Percentiles rank a stretch among this genome's conserved stretches.
Conservation (phyloP, 495 filamentous ascomycete species). For the Podospora anserina region DNA sequence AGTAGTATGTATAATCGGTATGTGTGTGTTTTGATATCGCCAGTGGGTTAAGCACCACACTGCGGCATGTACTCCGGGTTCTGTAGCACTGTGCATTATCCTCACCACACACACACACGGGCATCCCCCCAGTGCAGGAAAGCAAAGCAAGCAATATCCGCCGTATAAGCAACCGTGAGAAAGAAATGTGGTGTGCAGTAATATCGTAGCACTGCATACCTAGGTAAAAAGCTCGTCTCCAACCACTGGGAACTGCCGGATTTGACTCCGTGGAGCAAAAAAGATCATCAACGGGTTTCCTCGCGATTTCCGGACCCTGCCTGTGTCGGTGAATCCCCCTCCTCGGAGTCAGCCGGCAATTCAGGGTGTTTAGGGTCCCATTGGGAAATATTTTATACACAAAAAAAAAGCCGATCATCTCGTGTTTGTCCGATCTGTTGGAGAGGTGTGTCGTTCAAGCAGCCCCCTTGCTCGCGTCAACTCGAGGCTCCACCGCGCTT, state of each 20-base stretch:
- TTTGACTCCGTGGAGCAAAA: neutral
- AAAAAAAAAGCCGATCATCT: neutral
- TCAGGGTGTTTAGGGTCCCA: neutral
- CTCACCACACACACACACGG: too few relatives aligned
- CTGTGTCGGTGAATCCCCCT: neutral
- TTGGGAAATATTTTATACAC: neutral
- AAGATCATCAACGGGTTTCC: neutral
- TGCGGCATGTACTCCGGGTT: neutral
- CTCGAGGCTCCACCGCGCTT: neutral
- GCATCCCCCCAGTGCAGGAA: neutral
- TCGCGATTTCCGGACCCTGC: neutral
- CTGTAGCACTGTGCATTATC: neutral
- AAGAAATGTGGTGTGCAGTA: neutral
- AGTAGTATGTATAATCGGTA: neutral
- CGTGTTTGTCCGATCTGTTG: neutral
- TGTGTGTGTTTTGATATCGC: neutral
- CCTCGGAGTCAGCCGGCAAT: neutral
- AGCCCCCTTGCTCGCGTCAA: neutral
- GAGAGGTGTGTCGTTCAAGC: neutral
- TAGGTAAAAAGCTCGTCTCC: neutral
- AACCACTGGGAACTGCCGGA: neutral
- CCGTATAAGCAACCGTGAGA: neutral
- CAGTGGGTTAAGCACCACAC: neutral
- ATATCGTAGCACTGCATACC: neutral
- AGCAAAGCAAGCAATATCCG: neutral